Conservation (phyloP, 805 yeast genomes). For the Barnettozyma sucrosica region DNA sequence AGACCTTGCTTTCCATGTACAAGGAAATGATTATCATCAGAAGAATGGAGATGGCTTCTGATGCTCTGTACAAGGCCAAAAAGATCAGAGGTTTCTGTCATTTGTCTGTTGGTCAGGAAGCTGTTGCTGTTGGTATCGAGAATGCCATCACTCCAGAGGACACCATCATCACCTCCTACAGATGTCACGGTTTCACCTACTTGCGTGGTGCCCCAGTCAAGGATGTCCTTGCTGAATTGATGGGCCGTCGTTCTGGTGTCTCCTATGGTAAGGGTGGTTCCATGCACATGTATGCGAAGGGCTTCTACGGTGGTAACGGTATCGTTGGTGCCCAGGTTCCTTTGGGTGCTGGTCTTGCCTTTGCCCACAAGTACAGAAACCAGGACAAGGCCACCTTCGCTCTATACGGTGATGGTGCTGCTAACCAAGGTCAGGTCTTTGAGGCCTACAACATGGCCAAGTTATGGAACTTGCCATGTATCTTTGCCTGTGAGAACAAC, state of each 20-base stretch:
- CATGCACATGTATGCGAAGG: conserved; percentile 96
- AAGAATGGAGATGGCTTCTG: conserved; percentile 99
- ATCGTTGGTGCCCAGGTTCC: conserved; percentile 99
- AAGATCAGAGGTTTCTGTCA: conserved; percentile 99
- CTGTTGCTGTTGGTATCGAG: conserved; percentile 97
- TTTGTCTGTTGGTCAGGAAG: conserved; percentile 97
- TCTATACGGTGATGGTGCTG: conserved; percentile 98
- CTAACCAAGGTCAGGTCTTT: conserved; percentile 98
- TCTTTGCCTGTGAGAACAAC: conserved; percentile 97
- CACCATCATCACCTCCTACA: conserved; percentile 90
- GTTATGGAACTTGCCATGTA: conserved; percentile 92
- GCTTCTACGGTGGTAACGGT: conserved; percentile 99
- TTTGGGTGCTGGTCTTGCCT: conserved; percentile 96
- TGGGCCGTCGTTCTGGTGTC: conserved; percentile 95
- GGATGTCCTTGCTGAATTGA: conserved; percentile 87
- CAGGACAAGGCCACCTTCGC: conserved; percentile 79
- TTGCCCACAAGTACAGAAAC: conserved; percentile 91
- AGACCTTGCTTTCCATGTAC: conserved; percentile 83
- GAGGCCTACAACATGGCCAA: conserved; percentile 99
- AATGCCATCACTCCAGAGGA: conserved; percentile 83
- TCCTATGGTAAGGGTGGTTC: conserved; percentile 99
- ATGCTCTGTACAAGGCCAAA: conserved; percentile 96
- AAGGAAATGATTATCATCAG: conserved; percentile 90
- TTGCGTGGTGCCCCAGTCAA: conserved; percentile 93
- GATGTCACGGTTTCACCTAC: conserved; percentile 98